Evolutionary conservation across 139 green algal genomes (phyloP).

Genomic region (Chlorella ohadii): DNA sequence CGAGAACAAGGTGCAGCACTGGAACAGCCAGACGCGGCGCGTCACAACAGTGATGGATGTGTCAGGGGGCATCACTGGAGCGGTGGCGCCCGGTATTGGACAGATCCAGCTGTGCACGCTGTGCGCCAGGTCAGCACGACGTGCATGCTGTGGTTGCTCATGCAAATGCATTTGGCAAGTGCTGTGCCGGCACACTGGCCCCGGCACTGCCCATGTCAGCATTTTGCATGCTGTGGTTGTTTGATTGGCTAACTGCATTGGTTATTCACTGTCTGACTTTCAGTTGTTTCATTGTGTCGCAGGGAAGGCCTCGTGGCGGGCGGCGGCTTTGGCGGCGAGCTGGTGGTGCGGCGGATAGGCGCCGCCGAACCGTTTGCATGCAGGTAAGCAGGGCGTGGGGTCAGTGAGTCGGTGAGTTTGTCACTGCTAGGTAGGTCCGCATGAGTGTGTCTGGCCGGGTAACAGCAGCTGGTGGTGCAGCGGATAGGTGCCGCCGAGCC

Average conservation of each 20-base stretch:
- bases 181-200: no score
- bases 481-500: slow-evolving; percentile 26
- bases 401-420: no score
- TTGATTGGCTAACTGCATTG: no score
- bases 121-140: slow-evolving; percentile 52
- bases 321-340: slow-evolving; percentile 87
- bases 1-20: slow-evolving; percentile 83
- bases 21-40: slow-evolving; percentile 53
- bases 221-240: no score
- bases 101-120: slow-evolving; percentile 84
- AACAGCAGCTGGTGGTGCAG: slow-evolving; percentile 85
- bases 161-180: no score
- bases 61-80: slow-evolving; percentile 1
- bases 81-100: slow-evolving; percentile 29
- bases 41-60: slow-evolving; percentile 34
- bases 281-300: no score
- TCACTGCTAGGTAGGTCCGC: no score
- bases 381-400: slow-evolving; percentile 48
- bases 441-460: no score
- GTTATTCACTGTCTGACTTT: no score
- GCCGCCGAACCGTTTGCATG: background rate
- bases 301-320: slow-evolving; percentile 74
- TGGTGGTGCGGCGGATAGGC: slow-evolving; percentile 69
- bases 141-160: background rate
- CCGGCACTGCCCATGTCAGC: no score